phyloP scores from a whole-genome alignment of 495 filamentous ascomycete genomes.

The Tuber borchii region DNA sequence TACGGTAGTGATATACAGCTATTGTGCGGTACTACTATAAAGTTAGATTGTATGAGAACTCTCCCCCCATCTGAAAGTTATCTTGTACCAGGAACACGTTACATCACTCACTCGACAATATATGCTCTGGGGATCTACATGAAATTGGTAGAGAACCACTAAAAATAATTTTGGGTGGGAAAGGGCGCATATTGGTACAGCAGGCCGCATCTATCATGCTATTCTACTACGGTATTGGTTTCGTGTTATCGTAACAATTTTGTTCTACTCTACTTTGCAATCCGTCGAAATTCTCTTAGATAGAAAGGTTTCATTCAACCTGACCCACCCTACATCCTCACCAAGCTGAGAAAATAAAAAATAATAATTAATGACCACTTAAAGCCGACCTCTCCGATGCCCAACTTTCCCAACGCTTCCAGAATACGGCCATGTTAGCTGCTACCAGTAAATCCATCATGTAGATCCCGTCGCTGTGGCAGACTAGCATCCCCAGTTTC shows the following conservation, averaged over 20 bases:
- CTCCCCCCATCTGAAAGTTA: too few relatives aligned
- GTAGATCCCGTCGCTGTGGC: slow-evolving; percentile 84
- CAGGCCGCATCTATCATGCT: background rate
- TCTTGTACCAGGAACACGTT: too few relatives aligned
- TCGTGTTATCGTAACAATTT: background rate
- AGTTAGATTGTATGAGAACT: too few relatives aligned
- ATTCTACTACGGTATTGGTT: background rate
- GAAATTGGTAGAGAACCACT: too few relatives aligned
- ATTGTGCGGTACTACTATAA: too few relatives aligned
- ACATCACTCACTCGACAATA: too few relatives aligned
- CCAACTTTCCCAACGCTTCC: slow-evolving; percentile 71
- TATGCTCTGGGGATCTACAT: too few relatives aligned
- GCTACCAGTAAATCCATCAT: slow-evolving; percentile 93
- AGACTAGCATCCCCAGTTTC: slow-evolving; percentile 86
- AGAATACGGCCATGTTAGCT: slow-evolving; percentile 86
- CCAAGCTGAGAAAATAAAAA: background rate
- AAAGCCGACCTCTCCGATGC: slow-evolving; percentile 31
- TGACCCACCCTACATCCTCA: background rate
- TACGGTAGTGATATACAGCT: too few relatives aligned
- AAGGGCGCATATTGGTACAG: background rate
- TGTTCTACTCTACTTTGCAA: background rate
- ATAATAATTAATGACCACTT: slow-evolving; percentile 10
- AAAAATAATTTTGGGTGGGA: background rate
- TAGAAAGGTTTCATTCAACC: background rate
- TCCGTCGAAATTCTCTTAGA: background rate